Evolutionary conservation across 805 yeast species (phyloP), one percentile per base, ranked within the genome.

Genomic region (Maudiozyma bulderi): DNA sequence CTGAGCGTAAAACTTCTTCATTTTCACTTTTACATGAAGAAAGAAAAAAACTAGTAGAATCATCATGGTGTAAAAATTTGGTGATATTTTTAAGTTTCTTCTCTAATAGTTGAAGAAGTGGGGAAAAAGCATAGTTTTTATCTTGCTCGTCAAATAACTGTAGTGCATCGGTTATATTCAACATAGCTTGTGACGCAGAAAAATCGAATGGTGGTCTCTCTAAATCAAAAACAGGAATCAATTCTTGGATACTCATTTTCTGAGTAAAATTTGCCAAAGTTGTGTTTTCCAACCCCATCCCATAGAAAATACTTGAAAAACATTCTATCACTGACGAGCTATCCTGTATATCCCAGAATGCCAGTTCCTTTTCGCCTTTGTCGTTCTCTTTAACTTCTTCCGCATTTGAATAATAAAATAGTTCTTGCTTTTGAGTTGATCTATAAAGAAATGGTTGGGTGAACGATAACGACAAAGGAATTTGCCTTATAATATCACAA

Each of bases 131-230:
- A 60, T 77, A 78, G 7, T 71, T 73, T 30, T 77, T 72, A 39
- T 73, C 69, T 42, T 77, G 78, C 43, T 77, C 80, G 57, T 80
- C 85, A 48, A 81, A 73, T 44, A 72, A 71, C 55, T 76, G 79
- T 41, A 82, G 66, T 1, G 80, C 74, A 28, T 78, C 80, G 33
- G 77, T 68, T 32, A 80, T 62, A 20, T 81, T 76, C 39, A 73
- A 69, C 53, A 80, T 64, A 0, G 81, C 77, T 51, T 73, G 74
- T 1, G 87, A 78, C 35, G 73, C 66, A 5, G 75, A 70, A 54
- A 74, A 80, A 56, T 84, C 89, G 60, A 72, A 82, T 0, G 91
- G 84, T 2, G 78, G 75, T 47, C 79, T 74, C 8, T 72, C 65
- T 48, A 81, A 57, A 1, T 75, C 69, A 7, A 83, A 59, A 37